Conservation (phyloP, 2,329 filamentous ascomycete species). For the Cytospora schulzeri region DNA sequence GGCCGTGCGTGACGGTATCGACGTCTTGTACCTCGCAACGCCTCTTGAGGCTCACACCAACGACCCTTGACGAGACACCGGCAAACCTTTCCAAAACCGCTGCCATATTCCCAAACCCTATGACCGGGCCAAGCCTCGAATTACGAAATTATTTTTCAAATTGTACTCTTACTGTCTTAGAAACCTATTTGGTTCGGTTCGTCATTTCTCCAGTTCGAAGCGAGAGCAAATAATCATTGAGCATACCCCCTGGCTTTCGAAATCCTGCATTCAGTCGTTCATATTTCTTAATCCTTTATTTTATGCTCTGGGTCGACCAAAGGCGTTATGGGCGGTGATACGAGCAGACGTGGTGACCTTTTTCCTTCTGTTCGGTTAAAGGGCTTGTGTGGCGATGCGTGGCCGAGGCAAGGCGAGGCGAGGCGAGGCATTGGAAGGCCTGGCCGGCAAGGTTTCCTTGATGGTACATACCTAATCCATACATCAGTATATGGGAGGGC, state of each 20-base stretch:
- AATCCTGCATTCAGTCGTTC: background rate
- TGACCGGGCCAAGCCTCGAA: background rate
- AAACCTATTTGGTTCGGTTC: background rate
- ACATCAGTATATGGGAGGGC: conserved; percentile 1
- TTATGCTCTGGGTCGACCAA: conserved; percentile 2
- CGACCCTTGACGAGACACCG: background rate
- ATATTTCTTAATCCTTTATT: conserved; percentile 1
- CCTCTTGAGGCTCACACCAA: background rate
- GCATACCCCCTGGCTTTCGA: background rate
- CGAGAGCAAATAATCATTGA: background rate
- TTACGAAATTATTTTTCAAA: background rate
- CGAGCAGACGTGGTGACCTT: background rate
- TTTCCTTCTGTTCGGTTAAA: background rate
- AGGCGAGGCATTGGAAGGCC: background rate
- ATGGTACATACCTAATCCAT: conserved; percentile 12
- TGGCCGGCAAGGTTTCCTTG: background rate
- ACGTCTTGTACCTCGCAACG: background rate
- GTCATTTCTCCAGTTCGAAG: background rate
- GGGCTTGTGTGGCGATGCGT: background rate
- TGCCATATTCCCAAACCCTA: background rate
- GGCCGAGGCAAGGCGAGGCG: too few species aligned
- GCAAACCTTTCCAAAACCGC: background rate
- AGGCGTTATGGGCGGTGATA: conserved; percentile 11
- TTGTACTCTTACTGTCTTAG: background rate
- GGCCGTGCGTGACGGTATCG: background rate